These are phyloP conservation scores for Vaccinium darrowii DNA, from an alignment of 148 eudicot species.

Conservation along the genomic window DNA sequence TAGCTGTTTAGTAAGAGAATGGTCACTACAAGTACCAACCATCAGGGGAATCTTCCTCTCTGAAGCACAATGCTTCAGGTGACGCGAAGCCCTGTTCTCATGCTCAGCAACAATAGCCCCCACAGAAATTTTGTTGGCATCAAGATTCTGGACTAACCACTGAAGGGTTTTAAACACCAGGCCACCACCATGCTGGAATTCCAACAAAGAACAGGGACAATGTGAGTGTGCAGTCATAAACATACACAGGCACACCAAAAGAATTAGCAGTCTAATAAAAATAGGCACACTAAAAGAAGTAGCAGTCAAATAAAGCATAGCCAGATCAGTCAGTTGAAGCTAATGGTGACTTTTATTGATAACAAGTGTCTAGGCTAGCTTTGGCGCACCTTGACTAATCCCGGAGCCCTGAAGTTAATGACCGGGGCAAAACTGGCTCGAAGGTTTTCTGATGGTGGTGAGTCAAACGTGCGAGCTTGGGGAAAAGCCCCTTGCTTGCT, in stretches of 20 bases:
- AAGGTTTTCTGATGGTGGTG: not conserved
- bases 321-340: not conserved
- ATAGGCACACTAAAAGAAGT: not conserved
- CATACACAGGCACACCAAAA: not conserved
- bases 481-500: conserved; percentile 1
- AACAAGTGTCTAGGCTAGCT: not conserved
- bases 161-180: conserved; percentile 70
- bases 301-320: not conserved
- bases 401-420: not conserved
- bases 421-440: not conserved
- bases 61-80: conserved; percentile 73
- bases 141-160: conserved; percentile 55
- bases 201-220: conserved; percentile 14
- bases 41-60: conserved; percentile 65
- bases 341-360: not conserved
- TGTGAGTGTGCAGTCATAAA: conserved; percentile 10
- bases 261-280: not conserved
- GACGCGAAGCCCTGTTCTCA: conserved; percentile 63
- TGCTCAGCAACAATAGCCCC: conserved; percentile 64
- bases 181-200: conserved; percentile 73
- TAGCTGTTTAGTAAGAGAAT: not conserved
- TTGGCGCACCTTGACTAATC: not conserved
- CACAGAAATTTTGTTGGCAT: conserved; percentile 41
- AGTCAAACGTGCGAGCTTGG: not conserved
- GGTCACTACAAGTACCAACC: conserved; percentile 41